A percentile compares a stretch with the other conserved stretches of the same genome.
Evolutionary conservation across 345 rosid genomes (phyloP).

Genomic region (Populus nigra): DNA sequence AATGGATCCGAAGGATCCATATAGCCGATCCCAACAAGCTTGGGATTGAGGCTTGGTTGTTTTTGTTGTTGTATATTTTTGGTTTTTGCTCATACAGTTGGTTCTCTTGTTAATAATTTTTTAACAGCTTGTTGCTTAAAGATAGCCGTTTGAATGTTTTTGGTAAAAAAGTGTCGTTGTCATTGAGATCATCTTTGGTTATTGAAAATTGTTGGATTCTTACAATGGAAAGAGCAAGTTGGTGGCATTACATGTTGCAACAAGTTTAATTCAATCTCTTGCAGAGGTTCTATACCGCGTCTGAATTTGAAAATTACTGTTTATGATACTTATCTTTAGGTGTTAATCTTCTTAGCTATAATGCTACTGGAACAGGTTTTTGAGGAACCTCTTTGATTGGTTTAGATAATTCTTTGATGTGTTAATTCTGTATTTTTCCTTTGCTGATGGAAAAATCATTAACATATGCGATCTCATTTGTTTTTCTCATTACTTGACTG

Average conservation of each 20-base stretch:
- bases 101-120: no score
- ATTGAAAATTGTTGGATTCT: not conserved
- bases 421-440: not conserved
- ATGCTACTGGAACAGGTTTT: not conserved
- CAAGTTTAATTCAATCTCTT: not conserved
- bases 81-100: no score
- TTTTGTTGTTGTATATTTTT: not conserved
- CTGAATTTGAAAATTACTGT: not conserved
- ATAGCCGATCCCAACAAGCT: not conserved
- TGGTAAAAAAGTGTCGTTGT: not conserved
- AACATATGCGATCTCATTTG: not conserved
- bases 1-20: not conserved
- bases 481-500: constrained; percentile 18
- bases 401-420: not conserved
- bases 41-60: not conserved
- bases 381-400: not conserved
- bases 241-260: not conserved
- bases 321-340: not conserved
- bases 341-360: not conserved
- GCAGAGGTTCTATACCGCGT: not conserved
- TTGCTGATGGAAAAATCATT: not conserved
- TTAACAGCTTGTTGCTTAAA: no score
- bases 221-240: not conserved
- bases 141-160: not conserved
- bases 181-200: not conserved